These are phyloP conservation scores for Fusarium sarcochroum DNA, from an alignment of 2,329 filamentous ascomycete species.

Conservation along the genomic window DNA sequence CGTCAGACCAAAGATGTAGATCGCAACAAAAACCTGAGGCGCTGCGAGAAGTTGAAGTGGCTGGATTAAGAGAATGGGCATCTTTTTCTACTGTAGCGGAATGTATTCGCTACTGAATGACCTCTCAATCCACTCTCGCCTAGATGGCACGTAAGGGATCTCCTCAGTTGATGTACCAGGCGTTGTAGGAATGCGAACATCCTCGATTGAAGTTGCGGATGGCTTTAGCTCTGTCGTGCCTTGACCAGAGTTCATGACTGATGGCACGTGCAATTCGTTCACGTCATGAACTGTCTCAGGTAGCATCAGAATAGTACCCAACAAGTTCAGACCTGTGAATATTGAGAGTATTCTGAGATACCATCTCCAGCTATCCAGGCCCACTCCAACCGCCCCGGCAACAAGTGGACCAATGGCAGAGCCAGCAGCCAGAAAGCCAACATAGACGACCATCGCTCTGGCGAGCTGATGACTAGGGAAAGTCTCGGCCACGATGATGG, in stretches of 20 bases:
- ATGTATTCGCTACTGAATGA: constrained; percentile 2
- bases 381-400: neutral
- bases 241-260: neutral
- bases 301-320: constrained; percentile 6
- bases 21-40: constrained; percentile 10
- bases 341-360: constrained; percentile 12
- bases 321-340: neutral
- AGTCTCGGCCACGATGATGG: constrained; percentile 19
- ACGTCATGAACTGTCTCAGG: constrained; percentile 7
- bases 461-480: constrained; percentile 1
- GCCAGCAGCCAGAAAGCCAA: constrained; percentile 9
- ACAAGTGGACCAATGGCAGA: constrained; percentile 9
- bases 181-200: neutral
- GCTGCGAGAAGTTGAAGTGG: neutral
- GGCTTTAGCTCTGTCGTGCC: neutral
- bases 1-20: constrained; percentile 8
- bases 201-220: neutral
- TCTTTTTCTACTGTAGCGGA: neutral
- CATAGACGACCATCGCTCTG: constrained; percentile 14
- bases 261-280: neutral
- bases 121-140: neutral
- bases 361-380: constrained; percentile 14
- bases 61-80: neutral
- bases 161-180: neutral
- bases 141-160: too few species aligned